phyloP scores from a whole-genome alignment of 257 asterid genomes.

The Fraxinus anomala region DNA sequence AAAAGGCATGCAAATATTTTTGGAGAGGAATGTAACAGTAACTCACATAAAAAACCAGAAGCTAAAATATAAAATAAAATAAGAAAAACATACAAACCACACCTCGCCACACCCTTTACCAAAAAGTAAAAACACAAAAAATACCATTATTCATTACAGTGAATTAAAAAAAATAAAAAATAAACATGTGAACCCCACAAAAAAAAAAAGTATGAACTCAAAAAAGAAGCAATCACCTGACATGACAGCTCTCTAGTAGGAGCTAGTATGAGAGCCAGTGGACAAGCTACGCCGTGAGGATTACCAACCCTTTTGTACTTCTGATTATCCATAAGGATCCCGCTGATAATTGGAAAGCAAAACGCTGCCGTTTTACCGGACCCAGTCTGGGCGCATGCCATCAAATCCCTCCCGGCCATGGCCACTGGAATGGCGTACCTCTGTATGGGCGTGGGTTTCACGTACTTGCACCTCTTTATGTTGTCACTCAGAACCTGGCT shows the following conservation, averaged over 20 bases:
- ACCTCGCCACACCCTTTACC: too few relatives aligned
- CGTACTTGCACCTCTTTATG: conserved; percentile 60
- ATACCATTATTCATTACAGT: neutral
- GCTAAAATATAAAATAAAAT: neutral
- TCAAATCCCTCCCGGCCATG: conserved; percentile 67
- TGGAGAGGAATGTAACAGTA: neutral
- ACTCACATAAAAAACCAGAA: neutral
- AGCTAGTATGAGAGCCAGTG: conserved; percentile 66
- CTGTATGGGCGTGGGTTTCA: conserved; percentile 75
- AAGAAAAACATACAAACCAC: neutral
- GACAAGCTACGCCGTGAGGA: conserved; percentile 36
- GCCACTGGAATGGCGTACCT: conserved; percentile 69
- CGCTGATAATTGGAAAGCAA: conserved; percentile 68
- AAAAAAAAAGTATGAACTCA: neutral
- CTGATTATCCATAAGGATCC: conserved; percentile 32
- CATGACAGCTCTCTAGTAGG: conserved; percentile 80
- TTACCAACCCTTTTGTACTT: neutral
- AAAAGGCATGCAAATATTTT: neutral
- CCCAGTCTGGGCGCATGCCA: conserved; percentile 92
- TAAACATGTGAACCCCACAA: neutral
- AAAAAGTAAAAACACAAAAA: too few relatives aligned
- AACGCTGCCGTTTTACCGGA: conserved; percentile 90
- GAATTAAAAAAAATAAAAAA: neutral
- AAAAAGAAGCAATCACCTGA: conserved; percentile 45
- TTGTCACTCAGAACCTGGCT: conserved; percentile 42